Evolutionary conservation across 306 rosid genomes (phyloP).

Genomic region (Lithocarpus polystachyus): DNA sequence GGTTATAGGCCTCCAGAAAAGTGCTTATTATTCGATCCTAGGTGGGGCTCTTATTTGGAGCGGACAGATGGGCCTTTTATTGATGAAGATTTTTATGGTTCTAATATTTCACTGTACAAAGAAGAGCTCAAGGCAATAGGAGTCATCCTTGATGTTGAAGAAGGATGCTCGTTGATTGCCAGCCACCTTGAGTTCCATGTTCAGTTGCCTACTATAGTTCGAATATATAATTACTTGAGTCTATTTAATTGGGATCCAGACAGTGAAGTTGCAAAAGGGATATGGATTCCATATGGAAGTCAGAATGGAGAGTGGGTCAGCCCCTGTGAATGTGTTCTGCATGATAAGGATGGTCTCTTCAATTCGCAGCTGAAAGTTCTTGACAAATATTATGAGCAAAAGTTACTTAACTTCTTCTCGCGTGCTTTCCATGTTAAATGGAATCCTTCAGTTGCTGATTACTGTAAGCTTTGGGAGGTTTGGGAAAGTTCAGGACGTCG

Average conservation of each 20-base stretch:
- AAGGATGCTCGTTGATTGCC: constrained; percentile 47
- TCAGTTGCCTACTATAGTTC: constrained; percentile 30
- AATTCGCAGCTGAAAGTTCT: constrained; percentile 41
- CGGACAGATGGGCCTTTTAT: constrained; percentile 66
- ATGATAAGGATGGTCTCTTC: constrained; percentile 55
- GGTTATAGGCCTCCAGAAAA: constrained; percentile 51
- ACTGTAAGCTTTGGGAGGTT: constrained; percentile 53
- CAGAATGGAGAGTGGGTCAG: constrained; percentile 39
- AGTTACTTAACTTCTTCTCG: constrained; percentile 43
- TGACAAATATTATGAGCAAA: constrained; percentile 28
- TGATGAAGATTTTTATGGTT: constrained; percentile 49
- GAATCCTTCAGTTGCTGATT: constrained; percentile 51
- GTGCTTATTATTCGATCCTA: constrained; percentile 47
- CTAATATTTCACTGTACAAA: constrained; percentile 35
- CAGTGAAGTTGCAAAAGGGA: constrained; percentile 27
- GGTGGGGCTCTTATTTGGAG: constrained; percentile 37
- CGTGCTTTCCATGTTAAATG: constrained; percentile 34
- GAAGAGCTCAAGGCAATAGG: constrained; percentile 57
- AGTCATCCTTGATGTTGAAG: constrained; percentile 33
- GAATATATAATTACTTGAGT: constrained; percentile 46
- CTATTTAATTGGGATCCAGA: constrained; percentile 39
- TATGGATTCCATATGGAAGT: constrained; percentile 56
- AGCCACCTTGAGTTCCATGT: constrained; percentile 32
- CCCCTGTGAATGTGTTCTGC: constrained; percentile 46
- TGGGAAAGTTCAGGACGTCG: constrained; percentile 51